These are phyloP conservation scores for Pleurotus pulmonarius DNA, from an alignment of 768 basidiomycete species.

Conservation along the genomic window DNA sequence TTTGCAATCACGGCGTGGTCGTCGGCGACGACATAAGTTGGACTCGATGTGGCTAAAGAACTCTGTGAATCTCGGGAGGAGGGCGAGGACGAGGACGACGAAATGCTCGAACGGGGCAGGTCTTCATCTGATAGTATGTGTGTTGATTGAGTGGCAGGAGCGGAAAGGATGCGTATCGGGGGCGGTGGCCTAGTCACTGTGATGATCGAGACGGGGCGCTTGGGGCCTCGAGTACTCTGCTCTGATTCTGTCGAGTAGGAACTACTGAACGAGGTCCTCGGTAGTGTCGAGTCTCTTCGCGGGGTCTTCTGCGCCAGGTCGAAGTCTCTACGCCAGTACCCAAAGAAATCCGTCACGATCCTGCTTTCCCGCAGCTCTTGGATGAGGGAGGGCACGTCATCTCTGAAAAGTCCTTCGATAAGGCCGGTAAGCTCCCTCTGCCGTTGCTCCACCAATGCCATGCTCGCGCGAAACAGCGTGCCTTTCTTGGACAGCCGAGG, in stretches of 20 bases:
- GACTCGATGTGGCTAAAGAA: slow-evolving; percentile 18
- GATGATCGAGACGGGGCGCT: background rate
- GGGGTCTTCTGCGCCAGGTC: slow-evolving; percentile 47
- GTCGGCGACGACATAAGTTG: slow-evolving; percentile 30
- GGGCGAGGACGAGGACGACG: background rate
- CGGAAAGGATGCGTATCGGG: background rate
- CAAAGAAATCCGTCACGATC: slow-evolving; percentile 73
- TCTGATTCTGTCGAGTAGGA: slow-evolving; percentile 8
- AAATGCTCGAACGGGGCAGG: slow-evolving; percentile 3
- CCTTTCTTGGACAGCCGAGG: slow-evolving; percentile 71
- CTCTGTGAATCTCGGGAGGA: slow-evolving; percentile 19
- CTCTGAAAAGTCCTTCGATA: slow-evolving; percentile 53
- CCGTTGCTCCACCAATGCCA: slow-evolving; percentile 61
- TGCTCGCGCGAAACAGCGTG: slow-evolving; percentile 68
- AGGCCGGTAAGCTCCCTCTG: slow-evolving; percentile 56
- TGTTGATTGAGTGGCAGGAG: background rate
- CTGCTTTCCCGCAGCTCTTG: slow-evolving; percentile 58
- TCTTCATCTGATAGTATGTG: slow-evolving; percentile 1
- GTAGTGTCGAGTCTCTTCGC: slow-evolving; percentile 9
- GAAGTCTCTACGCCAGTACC: slow-evolving; percentile 69
- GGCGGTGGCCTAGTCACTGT: slow-evolving; percentile 1
- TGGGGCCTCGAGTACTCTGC: background rate
- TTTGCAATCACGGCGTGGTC: slow-evolving; percentile 38
- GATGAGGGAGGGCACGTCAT: slow-evolving; percentile 62
- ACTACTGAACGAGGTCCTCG: slow-evolving; percentile 3